phyloP scores from a whole-genome alignment of 106 monocot genomes.

The Iris macrosiphon region DNA sequence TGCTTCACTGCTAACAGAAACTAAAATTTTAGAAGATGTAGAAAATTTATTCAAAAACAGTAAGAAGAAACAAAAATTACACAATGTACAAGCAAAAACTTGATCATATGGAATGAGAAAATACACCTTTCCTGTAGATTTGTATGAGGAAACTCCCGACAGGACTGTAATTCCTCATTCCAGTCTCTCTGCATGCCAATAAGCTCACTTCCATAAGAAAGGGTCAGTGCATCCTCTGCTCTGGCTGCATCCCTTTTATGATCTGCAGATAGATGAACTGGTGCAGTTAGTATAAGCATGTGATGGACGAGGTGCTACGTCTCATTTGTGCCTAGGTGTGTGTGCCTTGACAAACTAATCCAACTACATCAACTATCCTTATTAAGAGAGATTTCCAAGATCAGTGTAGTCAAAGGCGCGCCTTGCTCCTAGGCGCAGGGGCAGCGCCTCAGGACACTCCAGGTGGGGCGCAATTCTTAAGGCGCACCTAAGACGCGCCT shows the following conservation, averaged over 20 bases:
- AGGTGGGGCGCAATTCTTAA: too few relatives aligned
- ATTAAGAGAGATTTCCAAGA: too few relatives aligned
- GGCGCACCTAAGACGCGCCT: too few relatives aligned
- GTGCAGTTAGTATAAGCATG: neutral
- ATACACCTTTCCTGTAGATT: constrained; percentile 83
- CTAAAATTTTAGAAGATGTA: neutral
- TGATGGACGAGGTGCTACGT: too few relatives aligned
- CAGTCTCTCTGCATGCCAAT: constrained; percentile 99
- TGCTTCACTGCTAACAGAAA: neutral
- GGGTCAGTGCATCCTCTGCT: constrained; percentile 72
- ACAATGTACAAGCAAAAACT: neutral
- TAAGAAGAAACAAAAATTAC: neutral
- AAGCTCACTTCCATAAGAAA: constrained; percentile 81
- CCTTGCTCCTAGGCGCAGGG: too few relatives aligned
- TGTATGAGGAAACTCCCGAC: constrained; percentile 85
- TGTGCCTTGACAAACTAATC: too few relatives aligned
- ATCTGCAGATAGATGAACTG: constrained; percentile 25
- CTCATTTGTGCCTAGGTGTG: too few relatives aligned
- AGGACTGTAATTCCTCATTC: constrained; percentile 97
- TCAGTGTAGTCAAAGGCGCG: too few relatives aligned
- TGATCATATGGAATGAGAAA: neutral
- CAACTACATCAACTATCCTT: too few relatives aligned
- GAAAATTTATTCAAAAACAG: neutral
- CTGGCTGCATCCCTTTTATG: constrained; percentile 87
- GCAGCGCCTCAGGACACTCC: too few relatives aligned